A percentile compares a stretch with the other conserved stretches of the same genome.
Evolutionary conservation across 768 basidiomycete species (phyloP).

Genomic region (Ephemerocybe angulata): DNA sequence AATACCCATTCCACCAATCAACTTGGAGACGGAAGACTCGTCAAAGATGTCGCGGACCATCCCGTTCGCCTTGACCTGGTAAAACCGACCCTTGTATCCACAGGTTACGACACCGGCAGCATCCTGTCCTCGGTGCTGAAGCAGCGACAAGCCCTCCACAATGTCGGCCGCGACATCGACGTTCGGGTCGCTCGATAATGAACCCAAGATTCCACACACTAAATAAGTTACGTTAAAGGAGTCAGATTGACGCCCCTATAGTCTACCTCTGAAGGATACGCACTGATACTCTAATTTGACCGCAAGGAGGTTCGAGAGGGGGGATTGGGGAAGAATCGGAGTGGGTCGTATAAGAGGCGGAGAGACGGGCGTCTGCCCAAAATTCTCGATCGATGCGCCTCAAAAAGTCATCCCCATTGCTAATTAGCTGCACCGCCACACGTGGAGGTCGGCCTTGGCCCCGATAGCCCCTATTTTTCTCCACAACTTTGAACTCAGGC

Average conservation of each 20-base stretch:
- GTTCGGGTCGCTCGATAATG: constrained; percentile 76
- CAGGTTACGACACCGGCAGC: constrained; percentile 97
- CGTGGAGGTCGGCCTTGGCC: too few species aligned
- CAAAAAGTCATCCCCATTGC: not conserved
- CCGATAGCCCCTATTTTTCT: not conserved
- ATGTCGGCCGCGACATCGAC: constrained; percentile 82
- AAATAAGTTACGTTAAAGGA: not conserved
- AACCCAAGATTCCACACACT: constrained; percentile 93
- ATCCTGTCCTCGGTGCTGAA: constrained; percentile 98
- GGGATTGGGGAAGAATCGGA: not conserved
- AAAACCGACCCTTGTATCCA: constrained; percentile 90
- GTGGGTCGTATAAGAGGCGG: not conserved
- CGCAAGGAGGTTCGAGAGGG: not conserved
- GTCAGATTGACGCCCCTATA: not conserved
- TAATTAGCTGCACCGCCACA: not conserved
- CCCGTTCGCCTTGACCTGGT: constrained; percentile 98
- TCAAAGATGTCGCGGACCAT: constrained; percentile 99
- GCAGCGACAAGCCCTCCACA: constrained; percentile 88
- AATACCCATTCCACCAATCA: constrained; percentile 94
- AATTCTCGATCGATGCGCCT: constrained; percentile 7
- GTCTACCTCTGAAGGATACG: not conserved
- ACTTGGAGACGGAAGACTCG: constrained; percentile 62
- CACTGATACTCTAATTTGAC: not conserved
- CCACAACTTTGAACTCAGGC: not conserved
- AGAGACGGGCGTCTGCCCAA: not conserved